Evolutionary conservation across 805 yeast genomes (phyloP).

Genomic region (Kazachstania psychrophila): DNA sequence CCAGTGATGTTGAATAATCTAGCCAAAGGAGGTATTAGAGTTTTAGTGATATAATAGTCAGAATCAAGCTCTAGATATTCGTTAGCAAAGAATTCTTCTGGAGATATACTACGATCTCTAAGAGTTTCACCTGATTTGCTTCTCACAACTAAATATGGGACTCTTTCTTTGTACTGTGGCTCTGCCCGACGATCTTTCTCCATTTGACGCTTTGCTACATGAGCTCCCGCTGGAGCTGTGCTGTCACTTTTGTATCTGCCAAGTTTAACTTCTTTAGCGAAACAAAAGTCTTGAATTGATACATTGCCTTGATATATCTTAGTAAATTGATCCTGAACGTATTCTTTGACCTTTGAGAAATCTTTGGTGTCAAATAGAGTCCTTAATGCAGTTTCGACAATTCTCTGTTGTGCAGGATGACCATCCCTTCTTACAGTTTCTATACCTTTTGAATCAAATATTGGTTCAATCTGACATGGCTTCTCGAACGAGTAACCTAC

Average conservation of each 20-base stretch:
- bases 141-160: conserved; percentile 72
- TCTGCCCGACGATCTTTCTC: conserved; percentile 59
- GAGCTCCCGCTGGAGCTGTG: conserved; percentile 86
- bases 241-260: conserved; percentile 71
- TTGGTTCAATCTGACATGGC: conserved; percentile 45
- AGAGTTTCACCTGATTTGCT: conserved; percentile 48
- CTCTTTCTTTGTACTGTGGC: conserved; percentile 83
- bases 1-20: conserved; percentile 77
- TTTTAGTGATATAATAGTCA: conserved; percentile 77
- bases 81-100: conserved; percentile 54
- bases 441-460: conserved; percentile 91
- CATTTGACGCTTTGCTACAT: conserved; percentile 56
- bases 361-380: conserved; percentile 65
- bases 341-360: conserved; percentile 58
- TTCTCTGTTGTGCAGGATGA: conserved; percentile 80
- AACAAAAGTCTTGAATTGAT: conserved; percentile 74
- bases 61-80: conserved; percentile 49
- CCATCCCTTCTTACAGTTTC: conserved; percentile 95
- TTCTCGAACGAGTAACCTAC: conserved; percentile 76
- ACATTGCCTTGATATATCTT: conserved; percentile 57
- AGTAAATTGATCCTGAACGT: conserved; percentile 54
- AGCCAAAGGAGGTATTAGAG: conserved; percentile 82
- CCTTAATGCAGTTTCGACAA: conserved; percentile 61
- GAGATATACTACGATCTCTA: conserved; percentile 71
- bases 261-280: conserved; percentile 79